Percentiles rank a stretch among this genome's conserved stretches.
Conservation (phyloP, 352 stramenopile genomes). For the Phytophthora fragariaefolia region DNA sequence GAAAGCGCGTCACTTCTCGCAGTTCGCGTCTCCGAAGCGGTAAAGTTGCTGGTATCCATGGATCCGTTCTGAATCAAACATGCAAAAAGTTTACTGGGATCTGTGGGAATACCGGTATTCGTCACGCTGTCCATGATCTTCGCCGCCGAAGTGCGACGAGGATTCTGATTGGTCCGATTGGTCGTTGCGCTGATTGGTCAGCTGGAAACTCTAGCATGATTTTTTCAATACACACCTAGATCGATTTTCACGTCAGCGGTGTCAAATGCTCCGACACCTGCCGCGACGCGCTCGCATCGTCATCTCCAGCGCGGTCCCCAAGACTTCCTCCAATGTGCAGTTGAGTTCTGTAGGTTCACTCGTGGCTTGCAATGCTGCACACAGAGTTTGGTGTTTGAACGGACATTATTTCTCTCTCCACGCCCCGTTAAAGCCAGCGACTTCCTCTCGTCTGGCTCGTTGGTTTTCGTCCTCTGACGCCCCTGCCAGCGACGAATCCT, state of each 20-base stretch:
- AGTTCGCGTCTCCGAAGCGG: slow-evolving; percentile 57
- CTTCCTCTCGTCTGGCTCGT: neutral
- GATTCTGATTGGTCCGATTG: too few relatives aligned
- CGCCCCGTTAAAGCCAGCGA: neutral
- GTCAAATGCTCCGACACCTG: slow-evolving; percentile 28
- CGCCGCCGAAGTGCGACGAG: too few relatives aligned
- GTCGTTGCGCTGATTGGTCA: too few relatives aligned
- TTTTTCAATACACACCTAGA: neutral
- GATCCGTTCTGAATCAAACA: too few relatives aligned
- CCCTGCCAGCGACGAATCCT: slow-evolving; percentile 45
- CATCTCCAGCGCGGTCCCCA: neutral
- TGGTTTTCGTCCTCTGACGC: slow-evolving; percentile 26
- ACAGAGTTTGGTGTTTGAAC: slow-evolving; percentile 9
- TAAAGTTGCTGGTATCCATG: too few relatives aligned
- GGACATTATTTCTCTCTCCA: slow-evolving; percentile 14
- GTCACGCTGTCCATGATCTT: too few relatives aligned
- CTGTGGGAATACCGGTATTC: too few relatives aligned
- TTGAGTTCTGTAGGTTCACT: neutral
- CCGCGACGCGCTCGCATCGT: neutral
- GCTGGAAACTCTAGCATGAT: neutral
- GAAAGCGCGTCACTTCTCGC: slow-evolving; percentile 39
- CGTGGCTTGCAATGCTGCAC: slow-evolving; percentile 4
- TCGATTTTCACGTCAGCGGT: neutral
- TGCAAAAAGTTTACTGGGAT: too few relatives aligned
- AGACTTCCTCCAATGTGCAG: neutral